These are phyloP conservation scores for Bruguiera hainesii DNA, from an alignment of 441 rosid genomes.

Conservation along the genomic window DNA sequence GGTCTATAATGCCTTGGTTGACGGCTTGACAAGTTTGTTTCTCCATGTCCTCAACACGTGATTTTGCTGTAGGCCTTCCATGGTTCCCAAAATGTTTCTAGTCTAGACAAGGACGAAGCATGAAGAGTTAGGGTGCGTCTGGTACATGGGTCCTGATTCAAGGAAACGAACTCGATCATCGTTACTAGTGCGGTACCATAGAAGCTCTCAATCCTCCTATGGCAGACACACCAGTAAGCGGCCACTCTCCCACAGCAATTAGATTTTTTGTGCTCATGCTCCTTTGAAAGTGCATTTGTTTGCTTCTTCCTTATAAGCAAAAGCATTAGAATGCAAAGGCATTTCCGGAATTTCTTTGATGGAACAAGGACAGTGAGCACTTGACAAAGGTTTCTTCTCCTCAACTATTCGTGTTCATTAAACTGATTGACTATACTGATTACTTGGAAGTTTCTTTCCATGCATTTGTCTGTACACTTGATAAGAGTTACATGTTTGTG, in stretches of 20 bases:
- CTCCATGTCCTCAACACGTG: neutral
- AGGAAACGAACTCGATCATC: conserved; percentile 88
- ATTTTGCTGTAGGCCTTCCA: conserved; percentile 64
- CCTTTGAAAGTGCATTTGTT: neutral
- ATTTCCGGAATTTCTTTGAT: no score
- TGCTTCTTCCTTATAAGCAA: neutral
- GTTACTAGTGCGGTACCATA: conserved; percentile 92
- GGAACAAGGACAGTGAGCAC: no score
- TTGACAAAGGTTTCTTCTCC: no score
- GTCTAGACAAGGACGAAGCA: conserved; percentile 84
- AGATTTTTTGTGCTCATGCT: neutral
- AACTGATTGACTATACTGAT: no score
- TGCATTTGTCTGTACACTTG: no score
- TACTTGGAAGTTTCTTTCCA: no score
- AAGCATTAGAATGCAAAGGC: no score
- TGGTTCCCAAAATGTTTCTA: conserved; percentile 91
- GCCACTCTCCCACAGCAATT: conserved; percentile 1
- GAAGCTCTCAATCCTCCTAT: conserved; percentile 97
- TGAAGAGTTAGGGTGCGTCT: conserved; percentile 56
- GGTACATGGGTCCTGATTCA: conserved; percentile 63
- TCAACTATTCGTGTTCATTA: no score
- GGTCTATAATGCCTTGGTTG: no score
- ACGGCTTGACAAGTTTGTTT: neutral
- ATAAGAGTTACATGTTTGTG: no score
- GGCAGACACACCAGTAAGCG: conserved; percentile 91